Evolutionary conservation across 2,329 filamentous ascomycete species (phyloP), one percentile per base, ranked within the genome.

Genomic region (Colletotrichum salicis): DNA sequence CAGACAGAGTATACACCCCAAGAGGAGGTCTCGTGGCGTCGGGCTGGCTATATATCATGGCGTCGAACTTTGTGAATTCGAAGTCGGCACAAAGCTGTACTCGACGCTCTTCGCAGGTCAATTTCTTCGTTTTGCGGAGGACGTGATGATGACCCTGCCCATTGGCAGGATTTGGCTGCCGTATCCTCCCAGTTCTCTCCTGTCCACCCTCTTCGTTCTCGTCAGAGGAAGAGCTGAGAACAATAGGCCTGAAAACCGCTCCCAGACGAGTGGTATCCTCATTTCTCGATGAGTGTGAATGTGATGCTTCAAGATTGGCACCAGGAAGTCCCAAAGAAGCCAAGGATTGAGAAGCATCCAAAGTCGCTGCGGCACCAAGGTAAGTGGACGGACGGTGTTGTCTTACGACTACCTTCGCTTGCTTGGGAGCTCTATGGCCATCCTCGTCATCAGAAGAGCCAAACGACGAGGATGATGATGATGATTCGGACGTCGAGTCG

Each of bases 1-100:
- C 59, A 4, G 48, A 5, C 15, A 60, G 45, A 5, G 64, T n/a
- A 6, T 33, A 12, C 8, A 74, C 56, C n/a, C 51, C 45, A 10
- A 56, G 15, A 15, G 70, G 70, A 29, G 77, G 74, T 1, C 74
- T 66, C 19, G 73, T 24, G 61, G 71, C n/a, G 58, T 62, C 35
- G 66, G 65, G 55, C 64, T 73, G 73, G 10, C 56, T 37, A 35
- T 76, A 75, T 5, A 76, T 64, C 59, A 63, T 61, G 6, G 59
- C 52, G 48, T 76, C 75, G 35, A 76, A 76, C 11, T 65, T 70
- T 41, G 51, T 57, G 41, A 69, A 64, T 35, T 75, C 64, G 15
- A 76, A 76, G 6, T 15, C 11, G 13, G 37, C 52, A 48, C 64
- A 72, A 12, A 69, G 15, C 51, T 64, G 45, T 5, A 69, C 22